These are phyloP conservation scores for Akanthomyces muscarius DNA, from an alignment of 2,329 filamentous ascomycete species.

Conservation along the genomic window DNA sequence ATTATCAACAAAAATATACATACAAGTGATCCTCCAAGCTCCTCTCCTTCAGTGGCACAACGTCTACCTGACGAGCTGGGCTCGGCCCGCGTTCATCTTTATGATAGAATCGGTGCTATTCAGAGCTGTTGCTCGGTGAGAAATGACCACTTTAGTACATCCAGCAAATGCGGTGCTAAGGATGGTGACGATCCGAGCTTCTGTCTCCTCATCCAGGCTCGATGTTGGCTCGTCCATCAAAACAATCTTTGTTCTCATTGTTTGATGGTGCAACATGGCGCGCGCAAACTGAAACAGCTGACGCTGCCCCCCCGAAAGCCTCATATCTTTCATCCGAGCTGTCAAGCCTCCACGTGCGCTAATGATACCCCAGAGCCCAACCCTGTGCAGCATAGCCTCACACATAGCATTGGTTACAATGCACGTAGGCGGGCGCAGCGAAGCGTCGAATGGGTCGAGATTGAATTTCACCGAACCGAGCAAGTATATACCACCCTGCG, in stretches of 20 bases:
- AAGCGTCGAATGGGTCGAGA: neutral
- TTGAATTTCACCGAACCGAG: slow-evolving; percentile 2
- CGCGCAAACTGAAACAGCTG: slow-evolving; percentile 12
- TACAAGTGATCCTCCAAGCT: too few species aligned
- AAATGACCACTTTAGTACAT: neutral
- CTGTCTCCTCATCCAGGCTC: slow-evolving; percentile 2
- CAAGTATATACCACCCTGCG: neutral
- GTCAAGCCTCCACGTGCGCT: neutral
- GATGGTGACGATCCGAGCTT: neutral
- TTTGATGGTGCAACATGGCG: slow-evolving; percentile 3
- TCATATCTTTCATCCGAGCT: slow-evolving; percentile 1
- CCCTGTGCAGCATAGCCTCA: neutral
- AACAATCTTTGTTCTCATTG: neutral
- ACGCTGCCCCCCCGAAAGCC: neutral
- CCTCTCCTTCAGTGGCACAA: too few species aligned
- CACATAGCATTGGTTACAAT: neutral
- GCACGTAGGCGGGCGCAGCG: neutral
- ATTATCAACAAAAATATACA: too few species aligned
- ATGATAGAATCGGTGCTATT: neutral
- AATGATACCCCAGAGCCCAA: slow-evolving; percentile 7
- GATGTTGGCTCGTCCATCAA: slow-evolving; percentile 9
- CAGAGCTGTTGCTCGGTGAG: neutral
- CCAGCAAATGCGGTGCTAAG: neutral
- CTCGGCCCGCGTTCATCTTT: too few species aligned
- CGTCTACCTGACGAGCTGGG: too few species aligned